Evolutionary conservation across 2,329 filamentous ascomycete species (phyloP).

Genomic region (Ceratocystis alfenasii): DNA sequence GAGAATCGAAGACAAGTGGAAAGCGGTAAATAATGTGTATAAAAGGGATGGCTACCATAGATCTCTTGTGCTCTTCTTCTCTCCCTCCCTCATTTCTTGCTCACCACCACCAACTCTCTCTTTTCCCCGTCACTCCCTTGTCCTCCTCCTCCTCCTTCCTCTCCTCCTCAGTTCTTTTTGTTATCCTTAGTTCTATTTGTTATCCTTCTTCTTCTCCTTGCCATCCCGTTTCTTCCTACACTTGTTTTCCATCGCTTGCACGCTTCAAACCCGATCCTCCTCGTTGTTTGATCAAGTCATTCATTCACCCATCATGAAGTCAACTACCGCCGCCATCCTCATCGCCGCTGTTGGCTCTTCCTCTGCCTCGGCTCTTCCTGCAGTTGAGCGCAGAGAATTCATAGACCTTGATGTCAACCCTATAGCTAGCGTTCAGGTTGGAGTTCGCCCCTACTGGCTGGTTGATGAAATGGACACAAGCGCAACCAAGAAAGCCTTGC

Average conservation of each 20-base stretch:
- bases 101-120: neutral
- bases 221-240: neutral
- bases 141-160: neutral
- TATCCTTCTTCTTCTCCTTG: neutral
- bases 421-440: constrained; percentile 44
- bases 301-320: constrained; percentile 11
- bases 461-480: constrained; percentile 50
- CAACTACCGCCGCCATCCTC: constrained; percentile 1
- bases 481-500: constrained; percentile 46
- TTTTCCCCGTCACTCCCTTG: neutral
- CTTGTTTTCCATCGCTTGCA: neutral
- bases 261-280: no score
- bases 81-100: neutral
- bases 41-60: neutral
- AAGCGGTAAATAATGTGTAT: no score
- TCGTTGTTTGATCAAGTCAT: no score
- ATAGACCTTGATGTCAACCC: constrained; percentile 24
- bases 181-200: neutral
- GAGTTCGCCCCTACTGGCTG: constrained; percentile 53
- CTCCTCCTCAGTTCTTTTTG: neutral
- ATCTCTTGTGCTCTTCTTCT: neutral
- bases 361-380: constrained; percentile 12
- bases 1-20: no score
- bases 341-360: constrained; percentile 13
- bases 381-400: neutral